These are phyloP conservation scores for Alternaria angustiovoidea DNA, from an alignment of 2,329 filamentous ascomycete genomes.

Conservation along the genomic window DNA sequence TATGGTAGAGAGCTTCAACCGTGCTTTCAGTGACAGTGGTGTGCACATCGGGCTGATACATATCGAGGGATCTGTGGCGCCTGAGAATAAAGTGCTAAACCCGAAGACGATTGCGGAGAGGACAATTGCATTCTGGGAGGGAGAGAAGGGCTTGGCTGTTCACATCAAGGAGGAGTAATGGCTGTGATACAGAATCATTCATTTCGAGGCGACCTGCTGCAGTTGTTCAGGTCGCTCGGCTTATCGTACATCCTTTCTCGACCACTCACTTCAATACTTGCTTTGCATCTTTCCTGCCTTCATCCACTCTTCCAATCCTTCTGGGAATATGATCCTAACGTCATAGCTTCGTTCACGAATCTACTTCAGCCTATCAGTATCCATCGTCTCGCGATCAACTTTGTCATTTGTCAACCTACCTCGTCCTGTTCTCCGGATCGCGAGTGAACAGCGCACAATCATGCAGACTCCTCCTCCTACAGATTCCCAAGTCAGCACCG, in stretches of 20 bases:
- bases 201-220: too few relatives aligned
- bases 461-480: background rate
- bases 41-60: slow-evolving; percentile 60
- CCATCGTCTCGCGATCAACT: background rate
- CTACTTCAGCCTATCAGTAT: too few relatives aligned
- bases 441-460: background rate
- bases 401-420: background rate
- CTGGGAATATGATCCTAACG: too few relatives aligned
- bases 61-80: slow-evolving; percentile 56
- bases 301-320: too few relatives aligned
- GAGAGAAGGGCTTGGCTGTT: slow-evolving; percentile 52
- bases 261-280: too few relatives aligned
- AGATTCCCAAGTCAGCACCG: background rate
- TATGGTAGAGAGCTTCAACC: slow-evolving; percentile 56
- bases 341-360: too few relatives aligned
- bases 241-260: too few relatives aligned
- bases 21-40: slow-evolving; percentile 51
- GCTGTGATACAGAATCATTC: background rate
- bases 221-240: too few relatives aligned
- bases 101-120: slow-evolving; percentile 57
- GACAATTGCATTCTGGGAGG: slow-evolving; percentile 56
- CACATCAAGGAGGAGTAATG: slow-evolving; percentile 39
- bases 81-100: slow-evolving; percentile 54
- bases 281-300: too few relatives aligned
- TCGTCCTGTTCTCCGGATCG: background rate